Evolutionary conservation across 1,284 basidiomycete species (phyloP).

Genomic region (Chalciporus sp.): DNA sequence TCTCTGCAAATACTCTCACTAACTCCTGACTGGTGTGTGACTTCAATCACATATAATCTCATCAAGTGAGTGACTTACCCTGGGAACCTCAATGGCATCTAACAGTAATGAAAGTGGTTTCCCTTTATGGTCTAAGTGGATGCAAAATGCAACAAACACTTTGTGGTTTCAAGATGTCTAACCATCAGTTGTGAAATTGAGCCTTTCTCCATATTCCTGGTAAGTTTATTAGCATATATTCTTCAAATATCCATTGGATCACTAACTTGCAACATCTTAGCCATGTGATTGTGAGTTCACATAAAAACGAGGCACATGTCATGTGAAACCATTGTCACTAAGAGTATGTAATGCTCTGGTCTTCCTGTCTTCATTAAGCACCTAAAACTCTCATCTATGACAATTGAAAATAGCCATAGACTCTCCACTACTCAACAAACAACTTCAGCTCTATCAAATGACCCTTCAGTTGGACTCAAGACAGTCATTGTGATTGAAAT

Average conservation of each 20-base stretch:
- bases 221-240: neutral
- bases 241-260: neutral
- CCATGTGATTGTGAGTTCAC: neutral
- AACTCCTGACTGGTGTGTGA: neutral
- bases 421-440: slow-evolving; percentile 29
- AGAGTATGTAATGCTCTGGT: neutral
- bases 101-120: neutral
- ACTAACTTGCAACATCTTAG: neutral
- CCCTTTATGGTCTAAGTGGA: neutral
- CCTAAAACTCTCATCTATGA: slow-evolving; percentile 25
- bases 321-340: slow-evolving; percentile 1
- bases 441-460: slow-evolving; percentile 20
- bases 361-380: slow-evolving; percentile 13
- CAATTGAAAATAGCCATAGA: slow-evolving; percentile 22
- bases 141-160: neutral
- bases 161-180: slow-evolving; percentile 4
- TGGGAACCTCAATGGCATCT: neutral
- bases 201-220: slow-evolving; percentile 28
- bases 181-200: slow-evolving; percentile 11
- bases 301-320: slow-evolving; percentile 12
- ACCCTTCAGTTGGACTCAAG: neutral
- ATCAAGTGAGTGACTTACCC: neutral
- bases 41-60: neutral
- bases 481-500: no score
- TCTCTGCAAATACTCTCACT: neutral